A percentile compares a stretch with the other conserved stretches of the same genome.
Evolutionary conservation across 2,329 filamentous ascomycete genomes (phyloP).

Genomic region (Trichophyton rubrum): DNA sequence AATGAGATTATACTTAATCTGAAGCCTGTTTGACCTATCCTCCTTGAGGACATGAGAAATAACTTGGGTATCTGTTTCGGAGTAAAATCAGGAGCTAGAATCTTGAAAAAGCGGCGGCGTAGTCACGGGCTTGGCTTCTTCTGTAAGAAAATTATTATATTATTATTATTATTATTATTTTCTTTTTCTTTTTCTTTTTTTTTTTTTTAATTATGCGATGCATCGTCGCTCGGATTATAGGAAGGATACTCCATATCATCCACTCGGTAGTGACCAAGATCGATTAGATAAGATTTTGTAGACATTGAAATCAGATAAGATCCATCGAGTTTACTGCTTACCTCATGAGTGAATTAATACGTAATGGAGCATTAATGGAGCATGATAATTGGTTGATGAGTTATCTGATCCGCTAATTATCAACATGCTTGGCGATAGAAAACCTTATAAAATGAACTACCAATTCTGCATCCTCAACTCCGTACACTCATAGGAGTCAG

Average conservation of each 20-base stretch:
- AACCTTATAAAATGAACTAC: not conserved
- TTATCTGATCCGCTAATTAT: not conserved
- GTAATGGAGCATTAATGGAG: too few relatives aligned
- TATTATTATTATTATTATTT: too few relatives aligned
- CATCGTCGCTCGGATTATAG: too few relatives aligned
- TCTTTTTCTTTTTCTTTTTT: too few relatives aligned
- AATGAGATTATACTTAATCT: not conserved
- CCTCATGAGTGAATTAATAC: too few relatives aligned
- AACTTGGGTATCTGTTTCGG: not conserved
- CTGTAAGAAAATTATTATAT: too few relatives aligned
- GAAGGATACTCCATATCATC: not conserved
- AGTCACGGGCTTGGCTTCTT: too few relatives aligned
- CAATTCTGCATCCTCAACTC: not conserved
- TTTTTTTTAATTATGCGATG: too few relatives aligned
- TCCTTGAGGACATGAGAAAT: not conserved
- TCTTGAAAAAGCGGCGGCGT: too few relatives aligned
- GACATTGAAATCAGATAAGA: not conserved
- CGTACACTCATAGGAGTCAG: not conserved
- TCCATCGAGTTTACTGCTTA: not conserved
- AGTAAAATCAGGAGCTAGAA: too few relatives aligned
- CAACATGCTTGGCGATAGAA: not conserved
- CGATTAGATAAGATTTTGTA: not conserved
- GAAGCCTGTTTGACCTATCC: not conserved
- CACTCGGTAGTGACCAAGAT: not conserved
- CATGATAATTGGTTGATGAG: not conserved